Conservation (phyloP, 2,329 filamentous ascomycete species). For the Cladosporium sp. region DNA sequence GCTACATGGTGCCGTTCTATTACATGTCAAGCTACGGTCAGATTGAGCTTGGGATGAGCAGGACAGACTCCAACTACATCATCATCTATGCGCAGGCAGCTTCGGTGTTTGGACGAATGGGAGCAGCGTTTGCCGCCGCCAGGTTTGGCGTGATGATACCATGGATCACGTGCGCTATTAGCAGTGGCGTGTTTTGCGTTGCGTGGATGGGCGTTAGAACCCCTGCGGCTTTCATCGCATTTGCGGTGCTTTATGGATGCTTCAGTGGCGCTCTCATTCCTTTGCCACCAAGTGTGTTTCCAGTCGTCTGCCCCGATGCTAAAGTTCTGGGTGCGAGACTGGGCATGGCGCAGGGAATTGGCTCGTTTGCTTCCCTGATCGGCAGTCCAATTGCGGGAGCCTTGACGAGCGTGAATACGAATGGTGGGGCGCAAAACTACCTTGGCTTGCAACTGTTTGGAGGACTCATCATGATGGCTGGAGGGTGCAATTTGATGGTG, state of each 20-base stretch:
- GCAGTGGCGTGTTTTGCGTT: conserved; percentile 46
- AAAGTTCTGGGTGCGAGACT: conserved; percentile 43
- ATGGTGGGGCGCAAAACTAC: conserved; percentile 19
- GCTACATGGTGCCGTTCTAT: conserved; percentile 37
- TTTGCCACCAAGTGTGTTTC: conserved; percentile 40
- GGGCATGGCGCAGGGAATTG: conserved; percentile 44
- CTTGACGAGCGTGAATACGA: conserved; percentile 22
- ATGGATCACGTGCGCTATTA: conserved; percentile 45
- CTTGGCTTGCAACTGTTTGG: conserved; percentile 28
- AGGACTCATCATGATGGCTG: conserved; percentile 26
- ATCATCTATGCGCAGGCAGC: conserved; percentile 55
- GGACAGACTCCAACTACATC: conserved; percentile 47
- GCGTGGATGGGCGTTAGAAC: conserved; percentile 52
- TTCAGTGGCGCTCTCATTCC: conserved; percentile 43
- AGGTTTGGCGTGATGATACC: conserved; percentile 50
- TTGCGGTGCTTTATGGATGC: conserved; percentile 42
- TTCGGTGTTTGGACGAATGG: conserved; percentile 49
- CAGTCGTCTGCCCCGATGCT: conserved; percentile 42
- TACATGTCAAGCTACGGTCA: conserved; percentile 39
- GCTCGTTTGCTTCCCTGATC: conserved; percentile 39
- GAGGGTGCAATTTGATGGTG: conserved; percentile 21
- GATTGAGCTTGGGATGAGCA: conserved; percentile 36
- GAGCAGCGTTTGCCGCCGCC: conserved; percentile 48
- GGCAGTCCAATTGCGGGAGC: conserved; percentile 45
- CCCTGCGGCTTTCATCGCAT: conserved; percentile 36